These are phyloP conservation scores for Brasilioporus rufonigricans DNA, from an alignment of 768 basidiomycete species.

Conservation along the genomic window DNA sequence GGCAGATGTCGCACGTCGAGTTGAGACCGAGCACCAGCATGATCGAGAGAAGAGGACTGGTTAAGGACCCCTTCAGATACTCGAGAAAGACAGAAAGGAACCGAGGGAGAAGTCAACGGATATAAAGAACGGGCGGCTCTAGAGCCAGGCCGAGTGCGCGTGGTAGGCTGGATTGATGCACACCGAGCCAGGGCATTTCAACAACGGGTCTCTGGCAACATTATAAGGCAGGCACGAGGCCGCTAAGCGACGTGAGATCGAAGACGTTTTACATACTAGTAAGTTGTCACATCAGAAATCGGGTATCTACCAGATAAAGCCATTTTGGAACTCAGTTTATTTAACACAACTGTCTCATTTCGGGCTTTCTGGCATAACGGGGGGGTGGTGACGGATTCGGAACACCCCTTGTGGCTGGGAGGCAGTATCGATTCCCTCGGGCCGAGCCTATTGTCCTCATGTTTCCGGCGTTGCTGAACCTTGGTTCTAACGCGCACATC, in stretches of 20 bases:
- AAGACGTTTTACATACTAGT: conserved; percentile 20
- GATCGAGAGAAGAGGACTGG: conserved; percentile 32
- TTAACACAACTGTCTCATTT: conserved; percentile 23
- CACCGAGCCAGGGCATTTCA: conserved; percentile 20
- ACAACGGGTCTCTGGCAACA: conserved; percentile 21
- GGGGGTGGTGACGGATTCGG: conserved; percentile 12
- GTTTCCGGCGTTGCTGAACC: conserved; percentile 20
- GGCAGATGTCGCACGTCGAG: conserved; percentile 75
- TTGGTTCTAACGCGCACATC: not conserved
- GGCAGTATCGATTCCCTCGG: conserved; percentile 12
- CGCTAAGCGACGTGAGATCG: conserved; percentile 34
- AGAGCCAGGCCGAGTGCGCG: conserved; percentile 30
- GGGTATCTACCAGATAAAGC: conserved; percentile 14
- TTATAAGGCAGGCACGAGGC: conserved; percentile 38
- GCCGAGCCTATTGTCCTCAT: conserved; percentile 28
- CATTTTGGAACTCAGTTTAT: conserved; percentile 20
- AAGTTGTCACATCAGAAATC: conserved; percentile 13
- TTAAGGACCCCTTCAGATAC: conserved; percentile 30
- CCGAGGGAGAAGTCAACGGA: conserved; percentile 2
- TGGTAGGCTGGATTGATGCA: conserved; percentile 26
- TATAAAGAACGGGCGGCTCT: conserved; percentile 22
- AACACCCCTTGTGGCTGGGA: conserved; percentile 9
- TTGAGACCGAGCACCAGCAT: conserved; percentile 68
- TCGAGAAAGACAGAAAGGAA: conserved; percentile 3
- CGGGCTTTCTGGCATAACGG: conserved; percentile 24